phyloP scores from a whole-genome alignment of 2,329 filamentous ascomycete genomes.

The Scedosporium apiospermum region DNA sequence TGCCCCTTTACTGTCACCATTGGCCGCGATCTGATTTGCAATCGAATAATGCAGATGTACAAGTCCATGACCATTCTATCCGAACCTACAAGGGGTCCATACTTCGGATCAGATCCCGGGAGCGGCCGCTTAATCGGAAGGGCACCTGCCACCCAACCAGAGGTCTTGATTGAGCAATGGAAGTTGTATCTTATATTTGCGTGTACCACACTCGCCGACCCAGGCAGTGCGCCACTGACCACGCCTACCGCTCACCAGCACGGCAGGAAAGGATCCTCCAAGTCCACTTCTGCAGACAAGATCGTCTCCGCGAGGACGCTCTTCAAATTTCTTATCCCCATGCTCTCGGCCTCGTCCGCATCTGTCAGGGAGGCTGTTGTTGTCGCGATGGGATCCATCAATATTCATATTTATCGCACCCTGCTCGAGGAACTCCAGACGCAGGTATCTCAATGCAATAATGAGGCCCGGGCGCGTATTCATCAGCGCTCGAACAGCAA shows the following conservation, averaged over 20 bases:
- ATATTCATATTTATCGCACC: conserved; percentile 84
- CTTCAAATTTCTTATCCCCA: conserved; percentile 84
- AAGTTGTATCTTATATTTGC: conserved; percentile 96
- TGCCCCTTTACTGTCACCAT: conserved; percentile 88
- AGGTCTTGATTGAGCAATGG: conserved; percentile 93
- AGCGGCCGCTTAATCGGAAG: conserved; percentile 42
- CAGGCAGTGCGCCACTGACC: conserved; percentile 51
- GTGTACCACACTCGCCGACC: conserved; percentile 85
- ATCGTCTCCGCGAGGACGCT: conserved; percentile 81
- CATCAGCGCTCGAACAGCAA: conserved; percentile 81
- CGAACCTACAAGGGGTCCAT: conserved; percentile 57
- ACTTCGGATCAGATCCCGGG: conserved; percentile 51
- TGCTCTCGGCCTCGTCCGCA: conserved; percentile 69
- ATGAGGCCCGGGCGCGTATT: conserved; percentile 77
- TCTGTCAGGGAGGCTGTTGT: conserved; percentile 87
- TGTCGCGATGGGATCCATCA: conserved; percentile 85
- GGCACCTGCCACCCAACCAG: conserved; percentile 64
- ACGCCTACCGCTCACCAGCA: conserved; percentile 51
- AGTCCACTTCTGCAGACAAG: conserved; percentile 56
- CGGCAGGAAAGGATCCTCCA: conserved; percentile 71
- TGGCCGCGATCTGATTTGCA: conserved; percentile 85
- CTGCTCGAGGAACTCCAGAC: conserved; percentile 84
- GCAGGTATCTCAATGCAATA: conserved; percentile 75
- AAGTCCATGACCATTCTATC: conserved; percentile 70
- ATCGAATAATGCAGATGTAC: conserved; percentile 88